These are phyloP conservation scores for Lactarius sanguifluus DNA, from an alignment of 768 basidiomycete species.

Conservation along the genomic window DNA sequence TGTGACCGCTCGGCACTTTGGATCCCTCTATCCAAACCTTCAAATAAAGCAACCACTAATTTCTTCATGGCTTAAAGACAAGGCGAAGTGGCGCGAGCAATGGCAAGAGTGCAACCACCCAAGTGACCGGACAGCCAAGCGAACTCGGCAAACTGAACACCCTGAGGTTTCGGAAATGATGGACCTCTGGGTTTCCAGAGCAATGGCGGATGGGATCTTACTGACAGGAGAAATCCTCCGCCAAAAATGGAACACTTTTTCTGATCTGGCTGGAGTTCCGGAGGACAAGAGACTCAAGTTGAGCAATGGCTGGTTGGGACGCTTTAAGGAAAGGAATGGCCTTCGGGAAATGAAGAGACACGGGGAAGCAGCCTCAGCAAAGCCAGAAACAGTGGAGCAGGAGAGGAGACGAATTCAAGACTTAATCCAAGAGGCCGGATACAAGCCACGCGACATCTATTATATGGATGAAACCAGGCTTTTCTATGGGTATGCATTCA, in stretches of 20 bases:
- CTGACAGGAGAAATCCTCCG: not conserved
- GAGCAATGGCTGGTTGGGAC: not conserved
- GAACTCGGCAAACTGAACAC: not conserved
- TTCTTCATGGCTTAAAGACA: too few relatives aligned
- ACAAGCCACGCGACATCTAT: not conserved
- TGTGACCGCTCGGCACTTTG: too few relatives aligned
- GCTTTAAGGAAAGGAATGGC: not conserved
- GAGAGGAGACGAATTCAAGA: not conserved
- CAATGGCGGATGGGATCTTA: not conserved
- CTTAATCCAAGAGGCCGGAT: not conserved
- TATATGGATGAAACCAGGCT: constrained; percentile 11
- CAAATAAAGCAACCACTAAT: too few relatives aligned
- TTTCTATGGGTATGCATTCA: not conserved
- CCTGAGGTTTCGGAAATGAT: constrained; percentile 2
- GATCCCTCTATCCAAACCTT: too few relatives aligned
- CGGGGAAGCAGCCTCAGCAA: not conserved
- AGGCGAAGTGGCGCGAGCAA: too few relatives aligned
- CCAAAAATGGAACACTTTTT: not conserved
- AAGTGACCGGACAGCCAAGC: too few relatives aligned
- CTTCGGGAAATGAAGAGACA: not conserved
- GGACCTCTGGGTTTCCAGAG: not conserved
- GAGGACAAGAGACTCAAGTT: not conserved
- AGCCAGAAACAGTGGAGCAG: not conserved
- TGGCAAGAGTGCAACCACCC: too few relatives aligned
- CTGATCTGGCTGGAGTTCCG: not conserved